Evolutionary conservation across 768 basidiomycete genomes (phyloP).

Genomic region (Coprinopsis marcescibilis): DNA sequence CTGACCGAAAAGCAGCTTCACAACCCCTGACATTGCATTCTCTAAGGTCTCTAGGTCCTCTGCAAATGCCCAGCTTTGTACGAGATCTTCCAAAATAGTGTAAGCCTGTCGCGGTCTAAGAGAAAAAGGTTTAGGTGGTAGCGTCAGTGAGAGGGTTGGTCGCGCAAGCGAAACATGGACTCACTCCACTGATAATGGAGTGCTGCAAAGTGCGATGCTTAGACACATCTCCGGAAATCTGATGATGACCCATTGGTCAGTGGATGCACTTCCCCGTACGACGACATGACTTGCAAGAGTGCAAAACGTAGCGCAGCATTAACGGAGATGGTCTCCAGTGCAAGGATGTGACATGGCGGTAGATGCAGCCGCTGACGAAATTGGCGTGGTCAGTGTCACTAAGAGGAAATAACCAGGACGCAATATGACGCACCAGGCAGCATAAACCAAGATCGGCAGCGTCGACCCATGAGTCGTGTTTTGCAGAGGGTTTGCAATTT

Average conservation of each 20-base stretch:
- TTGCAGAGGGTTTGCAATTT: conserved; percentile 41
- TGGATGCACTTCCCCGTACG: not conserved
- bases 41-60: conserved; percentile 64
- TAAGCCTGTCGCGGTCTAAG: conserved; percentile 34
- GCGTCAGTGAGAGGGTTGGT: not conserved
- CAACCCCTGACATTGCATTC: conserved; percentile 54
- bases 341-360: conserved; percentile 66
- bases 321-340: conserved; percentile 54
- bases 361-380: conserved; percentile 44
- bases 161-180: conserved; percentile 18
- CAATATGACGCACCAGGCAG: conserved; percentile 46
- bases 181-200: conserved; percentile 63
- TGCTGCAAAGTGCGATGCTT: conserved; percentile 63
- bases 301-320: conserved; percentile 60
- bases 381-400: not conserved
- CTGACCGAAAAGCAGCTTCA: conserved; percentile 50
- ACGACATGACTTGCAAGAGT: conserved; percentile 43
- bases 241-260: conserved; percentile 9
- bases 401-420: not conserved
- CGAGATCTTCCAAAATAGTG: conserved; percentile 57
- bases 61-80: conserved; percentile 59
- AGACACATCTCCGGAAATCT: conserved; percentile 71
- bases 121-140: too few relatives aligned
- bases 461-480: conserved; percentile 72
- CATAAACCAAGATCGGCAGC: conserved; percentile 71